phyloP scores from a whole-genome alignment of 768 basidiomycete species.

The Amanita brunnescens region DNA sequence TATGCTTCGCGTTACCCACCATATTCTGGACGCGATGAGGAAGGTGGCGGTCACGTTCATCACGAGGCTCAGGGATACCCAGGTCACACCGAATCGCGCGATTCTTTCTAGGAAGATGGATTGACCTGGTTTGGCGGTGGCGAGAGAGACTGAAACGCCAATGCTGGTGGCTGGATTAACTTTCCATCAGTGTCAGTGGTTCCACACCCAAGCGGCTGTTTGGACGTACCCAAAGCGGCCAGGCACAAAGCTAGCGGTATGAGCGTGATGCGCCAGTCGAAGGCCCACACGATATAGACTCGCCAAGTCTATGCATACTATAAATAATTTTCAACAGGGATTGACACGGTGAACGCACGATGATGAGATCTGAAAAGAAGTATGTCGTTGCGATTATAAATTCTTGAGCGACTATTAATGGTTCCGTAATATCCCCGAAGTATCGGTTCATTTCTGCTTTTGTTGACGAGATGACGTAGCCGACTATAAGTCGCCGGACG shows the following conservation, averaged over 20 bases:
- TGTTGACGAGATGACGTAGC: conserved; percentile 21
- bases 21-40: conserved; percentile 25
- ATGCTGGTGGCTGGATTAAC: not conserved
- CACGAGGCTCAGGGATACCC: conserved; percentile 24
- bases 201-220: too few relatives aligned
- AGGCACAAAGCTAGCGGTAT: conserved; percentile 1
- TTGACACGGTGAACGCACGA: conserved; percentile 1
- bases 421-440: conserved; percentile 25
- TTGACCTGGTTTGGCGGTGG: conserved; percentile 19
- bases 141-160: conserved; percentile 10
- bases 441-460: conserved; percentile 21
- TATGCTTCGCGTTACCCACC: conserved; percentile 16
- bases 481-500: conserved; percentile 25
- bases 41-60: conserved; percentile 25
- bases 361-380: conserved; percentile 6
- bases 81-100: conserved; percentile 26
- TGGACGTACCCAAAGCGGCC: not conserved
- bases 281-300: conserved; percentile 3
- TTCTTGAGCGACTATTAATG: conserved; percentile 25
- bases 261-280: not conserved
- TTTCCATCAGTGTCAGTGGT: too few relatives aligned
- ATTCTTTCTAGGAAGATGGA: conserved; percentile 22
- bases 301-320: not conserved
- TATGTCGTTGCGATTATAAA: conserved; percentile 3
- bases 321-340: not conserved